These are phyloP conservation scores for Ormosia semicastrata DNA, from an alignment of 306 rosid genomes.

Conservation along the genomic window DNA sequence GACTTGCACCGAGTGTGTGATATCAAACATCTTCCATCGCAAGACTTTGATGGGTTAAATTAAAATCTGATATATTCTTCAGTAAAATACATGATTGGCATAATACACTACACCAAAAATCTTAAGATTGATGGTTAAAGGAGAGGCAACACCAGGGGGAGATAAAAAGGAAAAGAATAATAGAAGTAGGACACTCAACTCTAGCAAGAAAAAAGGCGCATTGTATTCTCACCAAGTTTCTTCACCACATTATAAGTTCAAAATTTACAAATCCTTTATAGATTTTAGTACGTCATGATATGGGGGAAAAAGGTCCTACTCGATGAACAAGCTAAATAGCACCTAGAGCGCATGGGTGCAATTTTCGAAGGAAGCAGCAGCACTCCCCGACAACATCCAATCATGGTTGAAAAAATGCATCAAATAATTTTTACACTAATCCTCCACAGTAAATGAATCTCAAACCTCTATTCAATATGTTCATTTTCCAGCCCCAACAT, in stretches of 20 bases:
- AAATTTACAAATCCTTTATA: slow-evolving; percentile 11
- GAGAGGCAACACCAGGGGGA: too few species aligned
- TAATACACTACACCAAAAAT: too few species aligned
- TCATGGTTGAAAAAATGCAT: slow-evolving; percentile 24
- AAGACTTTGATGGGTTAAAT: too few species aligned
- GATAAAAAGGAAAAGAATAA: too few species aligned
- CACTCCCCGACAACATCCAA: not conserved
- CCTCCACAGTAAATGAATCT: not conserved
- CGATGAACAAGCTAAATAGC: not conserved
- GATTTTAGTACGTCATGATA: not conserved
- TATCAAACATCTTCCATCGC: too few species aligned
- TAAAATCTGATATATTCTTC: too few species aligned
- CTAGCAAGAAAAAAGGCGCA: not conserved
- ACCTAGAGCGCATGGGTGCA: not conserved
- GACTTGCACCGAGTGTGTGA: too few species aligned
- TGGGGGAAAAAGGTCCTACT: not conserved
- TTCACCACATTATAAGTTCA: not conserved
- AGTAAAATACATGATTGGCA: too few species aligned
- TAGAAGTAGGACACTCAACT: too few species aligned
- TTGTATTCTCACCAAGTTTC: not conserved
- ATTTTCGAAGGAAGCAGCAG: not conserved
- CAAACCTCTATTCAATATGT: not conserved
- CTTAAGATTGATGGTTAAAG: too few species aligned
- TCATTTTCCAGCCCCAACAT: not conserved
- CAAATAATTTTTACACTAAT: not conserved